Evolutionary conservation across 1,284 basidiomycete species (phyloP).

Genomic region (Meripilus lineatus): DNA sequence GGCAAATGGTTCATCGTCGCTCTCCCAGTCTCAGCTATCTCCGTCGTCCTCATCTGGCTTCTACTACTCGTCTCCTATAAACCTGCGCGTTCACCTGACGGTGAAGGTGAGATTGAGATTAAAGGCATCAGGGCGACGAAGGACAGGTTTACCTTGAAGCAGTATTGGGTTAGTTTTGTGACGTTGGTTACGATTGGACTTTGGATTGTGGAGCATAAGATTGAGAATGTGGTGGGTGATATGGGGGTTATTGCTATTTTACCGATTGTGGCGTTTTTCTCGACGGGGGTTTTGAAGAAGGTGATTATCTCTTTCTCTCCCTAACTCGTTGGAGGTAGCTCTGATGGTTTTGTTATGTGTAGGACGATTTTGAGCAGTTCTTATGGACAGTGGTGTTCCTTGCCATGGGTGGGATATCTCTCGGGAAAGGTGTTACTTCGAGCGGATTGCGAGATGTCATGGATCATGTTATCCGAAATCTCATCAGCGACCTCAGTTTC

Average conservation of each 20-base stretch:
- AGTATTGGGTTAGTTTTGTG: slow-evolving; percentile 88
- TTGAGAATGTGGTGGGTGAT: slow-evolving; percentile 83
- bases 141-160: slow-evolving; percentile 78
- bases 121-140: slow-evolving; percentile 76
- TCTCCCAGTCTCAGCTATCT: slow-evolving; percentile 84
- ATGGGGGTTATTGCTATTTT: slow-evolving; percentile 98
- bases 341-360: slow-evolving; percentile 5
- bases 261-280: slow-evolving; percentile 93
- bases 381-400: slow-evolving; percentile 92
- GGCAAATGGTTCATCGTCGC: slow-evolving; percentile 92
- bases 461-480: slow-evolving; percentile 62
- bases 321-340: neutral
- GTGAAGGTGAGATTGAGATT: slow-evolving; percentile 78
- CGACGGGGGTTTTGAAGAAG: slow-evolving; percentile 92
- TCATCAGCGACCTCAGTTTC: slow-evolving; percentile 70
- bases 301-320: slow-evolving; percentile 36
- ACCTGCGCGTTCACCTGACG: slow-evolving; percentile 65
- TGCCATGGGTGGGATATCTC: slow-evolving; percentile 98
- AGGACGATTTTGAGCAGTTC: slow-evolving; percentile 96
- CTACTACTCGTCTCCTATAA: slow-evolving; percentile 84
- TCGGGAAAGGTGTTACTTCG: slow-evolving; percentile 90
- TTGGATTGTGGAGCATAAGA: slow-evolving; percentile 87
- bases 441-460: slow-evolving; percentile 84
- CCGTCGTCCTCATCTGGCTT: slow-evolving; percentile 88
- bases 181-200: slow-evolving; percentile 85